Base-by-base conservation (phyloP, 257 asterid genomes). In the Oldenlandia corymbosa region DNA sequence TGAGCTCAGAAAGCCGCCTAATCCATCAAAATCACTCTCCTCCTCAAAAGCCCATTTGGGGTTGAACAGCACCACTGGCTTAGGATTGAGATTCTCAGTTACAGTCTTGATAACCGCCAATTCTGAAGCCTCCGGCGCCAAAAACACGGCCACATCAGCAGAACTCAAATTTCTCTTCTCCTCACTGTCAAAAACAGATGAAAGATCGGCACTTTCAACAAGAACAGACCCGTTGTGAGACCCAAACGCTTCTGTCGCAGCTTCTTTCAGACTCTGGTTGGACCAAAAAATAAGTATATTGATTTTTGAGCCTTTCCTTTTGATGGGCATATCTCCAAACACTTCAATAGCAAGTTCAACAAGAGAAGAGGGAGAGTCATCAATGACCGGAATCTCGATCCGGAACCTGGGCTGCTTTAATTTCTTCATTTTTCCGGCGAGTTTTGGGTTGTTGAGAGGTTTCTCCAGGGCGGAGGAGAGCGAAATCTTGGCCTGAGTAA, bases 31-130 rank as follows among this genome's bases (percentile, higher is more conserved):
- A 57, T 67, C 75, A 20, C 21, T 66, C 78, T 91, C 98, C 45
- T 86, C 96, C 58, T 91, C 93, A 52, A 77, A 88, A 37, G 80
- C 69, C 96, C 96, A 91, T 54, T n/a, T 79, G 32, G 96, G 95
- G 60, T 92, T 92, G 76, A 92, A 89, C 47, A 92, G 75, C 70
- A 89, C 92, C 60, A 71, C 84, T 7, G 97, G 95, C 67, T 72
- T 86, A 0, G 95, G 97, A 66, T 75, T 72, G 64, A 85, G 62
- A 31, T 76, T 58, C 30, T 82, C 95, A 18, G 80, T 52, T 67
- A 82, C 74, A 0, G 67, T 67, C 84, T 82, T 76, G 72, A 92
- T 62, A 46, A 61, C 73, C 63, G 58, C 83, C 67, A 92, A 32
- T 20, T 78, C 86, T 43, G 88, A 79, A 60, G 72, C 78, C 73